Conservation (phyloP, 192 early-diverging fungal genomes). For the Coemansia sp. region DNA sequence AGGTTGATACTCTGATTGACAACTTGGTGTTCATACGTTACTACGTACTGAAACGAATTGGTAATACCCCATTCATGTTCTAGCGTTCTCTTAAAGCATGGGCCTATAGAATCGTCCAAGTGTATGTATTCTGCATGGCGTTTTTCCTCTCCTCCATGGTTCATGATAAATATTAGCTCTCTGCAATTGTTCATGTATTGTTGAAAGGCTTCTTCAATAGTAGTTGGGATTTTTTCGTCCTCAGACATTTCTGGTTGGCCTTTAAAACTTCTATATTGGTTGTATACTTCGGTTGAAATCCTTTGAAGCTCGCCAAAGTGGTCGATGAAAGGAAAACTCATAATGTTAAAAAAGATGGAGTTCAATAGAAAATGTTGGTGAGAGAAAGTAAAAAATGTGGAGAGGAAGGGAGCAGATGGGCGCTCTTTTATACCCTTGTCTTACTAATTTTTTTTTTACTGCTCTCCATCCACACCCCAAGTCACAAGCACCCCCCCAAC, state of each 20-base stretch:
- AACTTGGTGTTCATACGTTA: neutral
- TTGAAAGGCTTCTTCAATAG: neutral
- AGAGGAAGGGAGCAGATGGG: neutral
- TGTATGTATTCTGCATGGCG: neutral
- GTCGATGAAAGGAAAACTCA: neutral
- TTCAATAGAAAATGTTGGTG: neutral
- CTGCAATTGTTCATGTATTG: neutral
- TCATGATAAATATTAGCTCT: neutral
- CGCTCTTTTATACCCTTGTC: neutral
- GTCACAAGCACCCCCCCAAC: neutral
- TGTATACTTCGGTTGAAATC: neutral
- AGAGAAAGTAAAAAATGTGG: neutral
- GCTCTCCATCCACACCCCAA: no score
- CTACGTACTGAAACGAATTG: no score
- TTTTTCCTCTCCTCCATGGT: neutral
- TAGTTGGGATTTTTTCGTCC: neutral
- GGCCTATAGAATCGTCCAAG: neutral
- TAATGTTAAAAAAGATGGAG: neutral
- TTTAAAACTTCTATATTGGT: neutral
- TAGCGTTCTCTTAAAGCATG: neutral
- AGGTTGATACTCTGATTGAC: no score
- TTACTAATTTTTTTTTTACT: neutral
- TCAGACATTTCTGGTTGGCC: neutral
- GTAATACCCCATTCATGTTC: no score
- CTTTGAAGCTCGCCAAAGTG: neutral